Percentiles rank a stretch among this genome's conserved stretches.
phyloP scores from a whole-genome alignment of 2,329 filamentous ascomycete genomes.

The Colletotrichum nymphaeae region DNA sequence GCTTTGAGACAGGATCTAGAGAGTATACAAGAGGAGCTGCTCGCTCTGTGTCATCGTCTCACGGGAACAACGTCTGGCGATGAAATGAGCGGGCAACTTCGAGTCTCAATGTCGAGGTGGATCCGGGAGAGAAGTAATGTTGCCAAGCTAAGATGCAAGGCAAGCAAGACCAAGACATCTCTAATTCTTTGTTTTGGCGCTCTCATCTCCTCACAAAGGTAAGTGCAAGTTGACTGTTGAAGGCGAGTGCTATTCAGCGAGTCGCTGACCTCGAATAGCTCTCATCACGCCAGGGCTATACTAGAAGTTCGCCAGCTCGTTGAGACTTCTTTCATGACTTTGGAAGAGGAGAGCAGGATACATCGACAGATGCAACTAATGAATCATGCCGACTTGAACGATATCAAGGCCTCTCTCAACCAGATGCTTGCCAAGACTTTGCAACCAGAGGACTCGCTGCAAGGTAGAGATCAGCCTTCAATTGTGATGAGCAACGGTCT shows the following conservation, averaged over 20 bases:
- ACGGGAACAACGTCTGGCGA: not conserved
- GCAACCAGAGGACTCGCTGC: not conserved
- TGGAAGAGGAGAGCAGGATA: not conserved
- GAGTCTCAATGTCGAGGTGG: conserved; percentile 12
- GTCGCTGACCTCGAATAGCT: not conserved
- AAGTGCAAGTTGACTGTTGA: not conserved
- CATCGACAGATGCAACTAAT: not conserved
- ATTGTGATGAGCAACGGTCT: too few relatives aligned
- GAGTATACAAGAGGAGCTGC: not conserved
- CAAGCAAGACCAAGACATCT: not conserved
- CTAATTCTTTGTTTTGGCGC: conserved; percentile 2
- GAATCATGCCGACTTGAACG: not conserved
- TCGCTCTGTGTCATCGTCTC: conserved; percentile 5
- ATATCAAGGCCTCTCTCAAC: not conserved
- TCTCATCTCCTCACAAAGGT: conserved; percentile 11
- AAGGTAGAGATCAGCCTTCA: not conserved
- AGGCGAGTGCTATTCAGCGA: not conserved
- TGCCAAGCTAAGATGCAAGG: not conserved
- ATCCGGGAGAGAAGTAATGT: conserved; percentile 4
- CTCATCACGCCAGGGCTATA: conserved; percentile 3
- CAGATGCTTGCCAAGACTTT: not conserved
- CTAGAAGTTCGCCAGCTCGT: not conserved
- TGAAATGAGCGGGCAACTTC: not conserved
- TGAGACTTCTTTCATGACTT: not conserved
- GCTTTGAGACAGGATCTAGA: not conserved